Base-by-base conservation (phyloP, 2,329 filamentous ascomycete genomes). In the Aspergillus pseudotamarii region DNA sequence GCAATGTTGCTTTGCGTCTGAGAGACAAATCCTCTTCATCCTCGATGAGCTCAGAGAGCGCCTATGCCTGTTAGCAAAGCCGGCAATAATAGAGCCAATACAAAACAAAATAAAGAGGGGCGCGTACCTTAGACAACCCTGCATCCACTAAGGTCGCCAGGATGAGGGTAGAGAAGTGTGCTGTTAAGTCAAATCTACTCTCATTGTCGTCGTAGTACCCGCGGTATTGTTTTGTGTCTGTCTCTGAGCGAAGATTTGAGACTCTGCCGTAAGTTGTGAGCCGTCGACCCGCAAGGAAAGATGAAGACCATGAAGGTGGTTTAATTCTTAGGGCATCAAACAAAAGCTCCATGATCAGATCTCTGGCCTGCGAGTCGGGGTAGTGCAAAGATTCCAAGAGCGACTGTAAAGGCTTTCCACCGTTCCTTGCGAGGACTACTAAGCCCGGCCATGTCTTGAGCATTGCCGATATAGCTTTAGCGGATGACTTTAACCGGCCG, bases 261-360 rank as follows among this genome's bases (percentile, higher is more conserved):
- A 98, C 94, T 71, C 96, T 87, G n/a, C 94, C 94, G 76, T 99
- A 99, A 0, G 95, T 99, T 0, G 96, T 99, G 54, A 99, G 83
- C 64, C 96, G 86, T 68, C 95, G 88, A 9, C 95, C 96, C 41
- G 96, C 95, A 54, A 99, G 85, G 75, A 97, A 99, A 0, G 94
- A 96, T 0, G 93, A 94, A 9, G 95, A 96, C 95, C 95, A 99
- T 10, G 93, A 89, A 50, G 95, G 89, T 63, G 94, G 90, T 70
- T 98, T 98, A 73, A 99, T 97, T 41, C 94, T 89, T 58, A 99
- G 80, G 23, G 89, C 85, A 70, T 90, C 88, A 70, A 96, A 97
- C 21, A 99, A 79, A 14, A 99, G 82, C 75, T 99, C 95, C 64
- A 99, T 84, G 21, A 97, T 88, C 0, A 94, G 90, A 73, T 96